phyloP scores from a whole-genome alignment of 306 rosid genomes.

The Albizia julibrissin region DNA sequence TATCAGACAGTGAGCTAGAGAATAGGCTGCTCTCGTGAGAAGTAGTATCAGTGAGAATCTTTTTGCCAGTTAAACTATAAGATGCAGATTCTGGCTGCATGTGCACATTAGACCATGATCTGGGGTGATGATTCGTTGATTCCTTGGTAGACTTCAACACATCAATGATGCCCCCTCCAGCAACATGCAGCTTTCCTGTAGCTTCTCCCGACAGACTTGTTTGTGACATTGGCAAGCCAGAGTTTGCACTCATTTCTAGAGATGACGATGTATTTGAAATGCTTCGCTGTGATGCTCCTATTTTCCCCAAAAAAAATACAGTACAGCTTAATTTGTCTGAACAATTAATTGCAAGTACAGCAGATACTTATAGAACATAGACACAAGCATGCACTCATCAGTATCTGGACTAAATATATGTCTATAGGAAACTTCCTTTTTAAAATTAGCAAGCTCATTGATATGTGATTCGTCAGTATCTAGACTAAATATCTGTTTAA shows the following conservation, averaged over 20 bases:
- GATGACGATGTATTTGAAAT: slow-evolving; percentile 38
- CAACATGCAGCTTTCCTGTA: slow-evolving; percentile 34
- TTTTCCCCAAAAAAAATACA: slow-evolving; percentile 37
- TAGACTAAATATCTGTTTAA: neutral
- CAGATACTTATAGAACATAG: slow-evolving; percentile 14
- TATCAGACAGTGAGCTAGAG: slow-evolving; percentile 70
- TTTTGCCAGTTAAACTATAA: slow-evolving; percentile 45
- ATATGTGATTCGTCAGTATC: neutral
- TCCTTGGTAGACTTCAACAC: slow-evolving; percentile 44
- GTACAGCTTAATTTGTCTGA: slow-evolving; percentile 9
- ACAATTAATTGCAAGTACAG: slow-evolving; percentile 2
- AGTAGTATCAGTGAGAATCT: slow-evolving; percentile 37
- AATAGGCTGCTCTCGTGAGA: slow-evolving; percentile 65
- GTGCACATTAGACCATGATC: slow-evolving; percentile 46
- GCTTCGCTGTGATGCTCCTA: slow-evolving; percentile 37
- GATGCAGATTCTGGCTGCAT: slow-evolving; percentile 46
- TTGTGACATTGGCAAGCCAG: slow-evolving; percentile 42
- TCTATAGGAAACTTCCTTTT: neutral
- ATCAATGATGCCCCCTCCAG: slow-evolving; percentile 36
- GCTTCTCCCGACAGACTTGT: slow-evolving; percentile 38
- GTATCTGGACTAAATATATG: neutral
- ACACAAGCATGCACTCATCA: neutral
- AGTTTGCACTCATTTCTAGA: slow-evolving; percentile 37
- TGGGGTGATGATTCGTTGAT: slow-evolving; percentile 42
- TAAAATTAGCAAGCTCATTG: slow-evolving; percentile 1